Conservation (phyloP, 352 stramenopile species). For the Aphanomyces cochlioides region DNA sequence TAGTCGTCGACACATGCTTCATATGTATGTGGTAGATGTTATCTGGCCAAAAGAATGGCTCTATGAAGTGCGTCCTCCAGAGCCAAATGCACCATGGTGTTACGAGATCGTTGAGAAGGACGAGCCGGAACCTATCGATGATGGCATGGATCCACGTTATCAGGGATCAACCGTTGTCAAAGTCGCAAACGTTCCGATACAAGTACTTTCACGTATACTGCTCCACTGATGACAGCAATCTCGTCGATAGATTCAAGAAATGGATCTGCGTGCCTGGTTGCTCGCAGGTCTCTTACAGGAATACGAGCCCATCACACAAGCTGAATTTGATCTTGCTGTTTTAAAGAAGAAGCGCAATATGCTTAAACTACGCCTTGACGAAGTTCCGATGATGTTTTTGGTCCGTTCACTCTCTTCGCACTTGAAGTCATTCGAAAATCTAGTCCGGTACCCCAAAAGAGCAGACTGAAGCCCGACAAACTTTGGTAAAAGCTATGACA, state of each 20-base stretch:
- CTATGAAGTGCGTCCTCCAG: conserved; percentile 49
- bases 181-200: conserved; percentile 49
- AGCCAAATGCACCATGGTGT: conserved; percentile 54
- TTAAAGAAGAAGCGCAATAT: conserved; percentile 43
- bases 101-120: conserved; percentile 66
- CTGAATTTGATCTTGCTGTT: conserved; percentile 40
- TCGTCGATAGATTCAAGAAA: conserved; percentile 37
- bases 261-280: conserved; percentile 56
- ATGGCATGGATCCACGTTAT: conserved; percentile 58
- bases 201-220: not conserved
- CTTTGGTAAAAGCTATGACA: conserved; percentile 2
- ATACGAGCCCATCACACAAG: conserved; percentile 45
- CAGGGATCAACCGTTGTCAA: conserved; percentile 47
- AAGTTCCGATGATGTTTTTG: conserved; percentile 2
- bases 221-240: not conserved
- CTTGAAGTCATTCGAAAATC: not conserved
- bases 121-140: conserved; percentile 54
- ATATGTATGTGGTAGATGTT: conserved; percentile 42
- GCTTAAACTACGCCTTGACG: conserved; percentile 38
- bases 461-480: conserved; percentile 12
- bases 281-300: conserved; percentile 57
- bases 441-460: not conserved
- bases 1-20: too few species aligned
- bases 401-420: not conserved
- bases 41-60: conserved; percentile 74